These are phyloP conservation scores for Monosporascus sp. DNA, from an alignment of 2,329 filamentous ascomycete genomes.

Conservation along the genomic window DNA sequence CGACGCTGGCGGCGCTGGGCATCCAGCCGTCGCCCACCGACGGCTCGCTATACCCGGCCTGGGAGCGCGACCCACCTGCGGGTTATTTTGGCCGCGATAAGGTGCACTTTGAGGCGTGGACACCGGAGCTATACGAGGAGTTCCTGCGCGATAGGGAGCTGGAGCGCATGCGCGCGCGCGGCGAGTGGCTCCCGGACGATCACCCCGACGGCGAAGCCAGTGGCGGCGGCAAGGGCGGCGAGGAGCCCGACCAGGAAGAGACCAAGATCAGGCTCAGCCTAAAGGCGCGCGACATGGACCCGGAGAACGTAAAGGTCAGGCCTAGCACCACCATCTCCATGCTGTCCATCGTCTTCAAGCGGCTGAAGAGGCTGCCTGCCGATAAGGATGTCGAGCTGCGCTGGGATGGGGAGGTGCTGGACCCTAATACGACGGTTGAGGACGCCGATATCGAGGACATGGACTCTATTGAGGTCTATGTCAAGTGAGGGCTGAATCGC, in stretches of 20 bases:
- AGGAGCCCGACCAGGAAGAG: slow-evolving; percentile 14
- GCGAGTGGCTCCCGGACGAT: slow-evolving; percentile 33
- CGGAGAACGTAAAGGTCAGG: slow-evolving; percentile 46
- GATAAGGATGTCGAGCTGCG: slow-evolving; percentile 54
- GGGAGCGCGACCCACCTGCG: slow-evolving; percentile 29
- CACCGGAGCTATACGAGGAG: slow-evolving; percentile 52
- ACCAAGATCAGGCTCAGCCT: slow-evolving; percentile 46
- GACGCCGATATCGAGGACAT: slow-evolving; percentile 69
- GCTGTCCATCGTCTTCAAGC: slow-evolving; percentile 58
- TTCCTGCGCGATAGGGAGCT: slow-evolving; percentile 45
- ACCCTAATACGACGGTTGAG: slow-evolving; percentile 52
- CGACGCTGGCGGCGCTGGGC: slow-evolving; percentile 64
- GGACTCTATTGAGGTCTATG: slow-evolving; percentile 69
- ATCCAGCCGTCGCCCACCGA: slow-evolving; percentile 41
- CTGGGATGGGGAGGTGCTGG: slow-evolving; percentile 72
- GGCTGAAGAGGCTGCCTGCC: slow-evolving; percentile 43
- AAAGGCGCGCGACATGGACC: slow-evolving; percentile 45
- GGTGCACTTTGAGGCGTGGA: slow-evolving; percentile 76
- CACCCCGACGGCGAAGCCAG: slow-evolving; percentile 16
- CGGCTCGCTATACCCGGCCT: slow-evolving; percentile 35
- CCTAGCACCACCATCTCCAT: slow-evolving; percentile 55
- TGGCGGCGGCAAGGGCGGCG: slow-evolving; percentile 3
- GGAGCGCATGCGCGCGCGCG: slow-evolving; percentile 37
- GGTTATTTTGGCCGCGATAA: slow-evolving; percentile 48
- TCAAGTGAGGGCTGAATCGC: slow-evolving; percentile 38